Evolutionary conservation across 2,329 filamentous ascomycete species (phyloP).

Genomic region (Phaeoacremonium minimum): DNA sequence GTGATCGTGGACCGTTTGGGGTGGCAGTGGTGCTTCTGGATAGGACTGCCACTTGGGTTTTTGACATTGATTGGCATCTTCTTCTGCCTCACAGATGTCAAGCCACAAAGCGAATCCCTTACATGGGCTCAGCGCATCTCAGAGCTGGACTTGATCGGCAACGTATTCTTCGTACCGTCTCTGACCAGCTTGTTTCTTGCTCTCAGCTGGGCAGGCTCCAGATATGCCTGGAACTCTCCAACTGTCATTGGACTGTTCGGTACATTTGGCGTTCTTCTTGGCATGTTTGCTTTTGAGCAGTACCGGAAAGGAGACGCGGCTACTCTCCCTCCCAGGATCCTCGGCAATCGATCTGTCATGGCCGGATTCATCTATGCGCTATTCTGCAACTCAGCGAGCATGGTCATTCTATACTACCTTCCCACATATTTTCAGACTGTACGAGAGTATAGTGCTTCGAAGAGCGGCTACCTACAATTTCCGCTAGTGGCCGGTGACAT

Average conservation of each 20-base stretch:
- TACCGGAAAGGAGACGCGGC: slow-evolving; percentile 28
- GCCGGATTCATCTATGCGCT: slow-evolving; percentile 25
- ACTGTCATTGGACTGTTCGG: slow-evolving; percentile 26
- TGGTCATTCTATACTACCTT: slow-evolving; percentile 23
- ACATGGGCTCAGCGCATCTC: slow-evolving; percentile 20
- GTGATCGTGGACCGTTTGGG: slow-evolving; percentile 6
- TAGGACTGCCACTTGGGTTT: slow-evolving; percentile 6
- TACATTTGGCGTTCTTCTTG: slow-evolving; percentile 11
- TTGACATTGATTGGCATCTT: slow-evolving; percentile 1
- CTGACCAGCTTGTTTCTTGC: slow-evolving; percentile 26
- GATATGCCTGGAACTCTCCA: slow-evolving; percentile 24
- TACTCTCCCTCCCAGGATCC: slow-evolving; percentile 8
- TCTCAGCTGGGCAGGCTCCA: slow-evolving; percentile 32
- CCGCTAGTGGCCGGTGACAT: slow-evolving; percentile 27
- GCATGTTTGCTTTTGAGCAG: slow-evolving; percentile 23
- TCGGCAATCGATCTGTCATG: slow-evolving; percentile 21
- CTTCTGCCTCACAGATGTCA: slow-evolving; percentile 3
- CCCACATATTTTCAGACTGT: slow-evolving; percentile 36
- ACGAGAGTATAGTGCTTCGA: slow-evolving; percentile 20
- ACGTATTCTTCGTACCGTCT: slow-evolving; percentile 13
- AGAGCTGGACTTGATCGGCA: slow-evolving; percentile 31
- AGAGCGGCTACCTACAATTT: slow-evolving; percentile 26
- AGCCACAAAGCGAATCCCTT: slow-evolving; percentile 4
- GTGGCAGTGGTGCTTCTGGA: slow-evolving; percentile 11
- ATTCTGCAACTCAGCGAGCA: slow-evolving; percentile 10